Evolutionary conservation across 1,284 basidiomycete genomes (phyloP).

Genomic region (Pyrrhoderma lamaoense): DNA sequence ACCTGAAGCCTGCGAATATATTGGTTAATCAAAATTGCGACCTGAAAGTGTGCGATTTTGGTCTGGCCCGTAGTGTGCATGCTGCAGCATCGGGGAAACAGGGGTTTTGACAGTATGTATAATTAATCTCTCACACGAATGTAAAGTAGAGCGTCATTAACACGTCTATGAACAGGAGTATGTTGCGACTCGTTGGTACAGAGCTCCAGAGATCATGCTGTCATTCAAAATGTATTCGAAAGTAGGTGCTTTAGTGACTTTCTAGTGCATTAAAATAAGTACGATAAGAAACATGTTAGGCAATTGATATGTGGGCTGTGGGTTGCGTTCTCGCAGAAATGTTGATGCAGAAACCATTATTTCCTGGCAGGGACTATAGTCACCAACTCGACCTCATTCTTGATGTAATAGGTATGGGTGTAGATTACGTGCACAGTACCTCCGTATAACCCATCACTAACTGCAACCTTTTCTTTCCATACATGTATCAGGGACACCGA

Average conservation of each 20-base stretch:
- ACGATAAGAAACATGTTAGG: slow-evolving; percentile 38
- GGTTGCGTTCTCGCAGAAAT: slow-evolving; percentile 98
- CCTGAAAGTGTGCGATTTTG: slow-evolving; percentile 98
- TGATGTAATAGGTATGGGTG: slow-evolving; percentile 93
- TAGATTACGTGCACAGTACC: slow-evolving; percentile 69
- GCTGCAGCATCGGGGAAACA: slow-evolving; percentile 41
- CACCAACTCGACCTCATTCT: slow-evolving; percentile 98
- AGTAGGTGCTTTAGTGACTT: slow-evolving; percentile 11
- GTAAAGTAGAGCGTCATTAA: slow-evolving; percentile 48
- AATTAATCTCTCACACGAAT: slow-evolving; percentile 62
- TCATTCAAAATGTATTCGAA: slow-evolving; percentile 92
- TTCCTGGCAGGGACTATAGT: slow-evolving; percentile 97
- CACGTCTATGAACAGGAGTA: slow-evolving; percentile 69
- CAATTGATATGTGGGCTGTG: slow-evolving; percentile 96
- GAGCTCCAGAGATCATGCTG: slow-evolving; percentile 96
- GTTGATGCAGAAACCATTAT: slow-evolving; percentile 96
- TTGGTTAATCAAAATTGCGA: slow-evolving; percentile 98
- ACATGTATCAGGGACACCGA: slow-evolving; percentile 37
- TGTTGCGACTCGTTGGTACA: slow-evolving; percentile 94
- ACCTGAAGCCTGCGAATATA: slow-evolving; percentile 94
- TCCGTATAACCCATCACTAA: too few relatives aligned
- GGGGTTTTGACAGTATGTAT: slow-evolving; percentile 54
- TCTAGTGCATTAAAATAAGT: too few relatives aligned
- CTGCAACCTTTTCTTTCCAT: background rate
- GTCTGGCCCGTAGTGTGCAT: slow-evolving; percentile 84